Conservation (phyloP, 192 early-diverging fungal genomes). For the Umbelopsis vinacea region DNA sequence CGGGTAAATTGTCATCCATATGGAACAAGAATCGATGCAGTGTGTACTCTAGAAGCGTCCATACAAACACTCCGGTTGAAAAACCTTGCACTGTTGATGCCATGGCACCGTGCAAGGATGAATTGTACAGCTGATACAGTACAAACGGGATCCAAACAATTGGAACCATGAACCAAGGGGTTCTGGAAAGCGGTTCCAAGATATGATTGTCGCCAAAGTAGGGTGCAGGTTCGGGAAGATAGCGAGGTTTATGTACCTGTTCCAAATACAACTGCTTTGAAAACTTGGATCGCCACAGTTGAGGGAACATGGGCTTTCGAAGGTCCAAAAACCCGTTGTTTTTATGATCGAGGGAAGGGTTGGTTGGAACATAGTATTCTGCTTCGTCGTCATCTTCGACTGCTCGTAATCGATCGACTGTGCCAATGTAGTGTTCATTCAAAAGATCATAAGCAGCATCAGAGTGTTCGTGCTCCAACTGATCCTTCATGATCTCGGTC, state of each 20-base stretch:
- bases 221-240: slow-evolving; percentile 74
- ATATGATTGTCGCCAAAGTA: slow-evolving; percentile 71
- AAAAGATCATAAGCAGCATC: slow-evolving; percentile 83
- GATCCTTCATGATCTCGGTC: slow-evolving; percentile 73
- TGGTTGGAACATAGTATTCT: slow-evolving; percentile 3
- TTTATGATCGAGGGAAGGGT: neutral
- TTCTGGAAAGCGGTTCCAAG: slow-evolving; percentile 84
- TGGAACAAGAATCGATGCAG: slow-evolving; percentile 96
- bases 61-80: slow-evolving; percentile 69
- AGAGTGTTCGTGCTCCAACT: slow-evolving; percentile 72
- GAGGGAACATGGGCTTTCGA: slow-evolving; percentile 78
- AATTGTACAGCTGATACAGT: slow-evolving; percentile 46
- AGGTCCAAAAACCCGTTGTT: slow-evolving; percentile 75
- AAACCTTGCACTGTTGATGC: slow-evolving; percentile 48
- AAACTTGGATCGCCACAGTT: slow-evolving; percentile 78
- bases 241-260: slow-evolving; percentile 89
- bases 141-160: slow-evolving; percentile 84
- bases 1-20: slow-evolving; percentile 85
- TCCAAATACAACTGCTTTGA: slow-evolving; percentile 84
- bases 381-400: neutral
- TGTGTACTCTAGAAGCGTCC: slow-evolving; percentile 89
- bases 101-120: slow-evolving; percentile 4
- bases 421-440: slow-evolving; percentile 77
- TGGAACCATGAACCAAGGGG: slow-evolving; percentile 91
- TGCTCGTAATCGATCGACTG: slow-evolving; percentile 14